phyloP scores from a whole-genome alignment of 371 early-diverging fungal genomes.

The Batkoa obscura region DNA sequence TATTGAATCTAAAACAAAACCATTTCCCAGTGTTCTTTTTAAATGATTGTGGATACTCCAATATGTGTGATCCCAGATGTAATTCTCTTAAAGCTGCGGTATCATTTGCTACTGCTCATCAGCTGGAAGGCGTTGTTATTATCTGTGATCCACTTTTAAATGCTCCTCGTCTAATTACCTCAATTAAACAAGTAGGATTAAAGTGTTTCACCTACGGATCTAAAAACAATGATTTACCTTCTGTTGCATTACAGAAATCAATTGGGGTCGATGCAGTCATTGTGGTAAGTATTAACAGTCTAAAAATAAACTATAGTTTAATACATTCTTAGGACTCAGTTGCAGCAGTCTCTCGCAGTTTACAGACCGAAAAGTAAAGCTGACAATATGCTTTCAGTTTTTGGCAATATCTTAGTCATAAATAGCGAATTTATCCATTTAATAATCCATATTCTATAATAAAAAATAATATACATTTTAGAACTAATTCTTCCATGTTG shows the following conservation, averaged over 20 bases:
- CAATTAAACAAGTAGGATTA: constrained; percentile 50
- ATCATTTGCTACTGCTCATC: constrained; percentile 53
- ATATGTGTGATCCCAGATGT: constrained; percentile 60
- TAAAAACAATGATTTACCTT: constrained; percentile 53
- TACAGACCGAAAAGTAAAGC: too few species aligned
- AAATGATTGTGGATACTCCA: constrained; percentile 63
- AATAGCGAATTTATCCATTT: too few species aligned
- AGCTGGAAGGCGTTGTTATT: constrained; percentile 67
- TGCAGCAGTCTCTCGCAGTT: not conserved
- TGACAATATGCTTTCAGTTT: too few species aligned
- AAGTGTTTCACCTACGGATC: constrained; percentile 75
- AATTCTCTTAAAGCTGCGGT: constrained; percentile 71
- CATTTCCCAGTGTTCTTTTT: constrained; percentile 81
- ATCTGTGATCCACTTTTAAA: constrained; percentile 54
- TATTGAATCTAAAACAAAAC: constrained; percentile 64
- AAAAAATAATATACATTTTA: too few species aligned
- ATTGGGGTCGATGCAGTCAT: constrained; percentile 69
- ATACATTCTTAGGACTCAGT: not conserved
- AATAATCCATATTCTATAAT: too few species aligned
- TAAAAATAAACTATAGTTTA: not conserved
- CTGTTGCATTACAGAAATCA: constrained; percentile 45
- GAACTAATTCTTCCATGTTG: too few species aligned
- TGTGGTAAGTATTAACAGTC: constrained; percentile 28
- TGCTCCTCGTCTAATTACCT: constrained; percentile 51
- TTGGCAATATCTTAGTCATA: too few species aligned